These are phyloP conservation scores for Coemansia sp. DNA, from an alignment of 192 early-diverging fungal species.

Conservation along the genomic window DNA sequence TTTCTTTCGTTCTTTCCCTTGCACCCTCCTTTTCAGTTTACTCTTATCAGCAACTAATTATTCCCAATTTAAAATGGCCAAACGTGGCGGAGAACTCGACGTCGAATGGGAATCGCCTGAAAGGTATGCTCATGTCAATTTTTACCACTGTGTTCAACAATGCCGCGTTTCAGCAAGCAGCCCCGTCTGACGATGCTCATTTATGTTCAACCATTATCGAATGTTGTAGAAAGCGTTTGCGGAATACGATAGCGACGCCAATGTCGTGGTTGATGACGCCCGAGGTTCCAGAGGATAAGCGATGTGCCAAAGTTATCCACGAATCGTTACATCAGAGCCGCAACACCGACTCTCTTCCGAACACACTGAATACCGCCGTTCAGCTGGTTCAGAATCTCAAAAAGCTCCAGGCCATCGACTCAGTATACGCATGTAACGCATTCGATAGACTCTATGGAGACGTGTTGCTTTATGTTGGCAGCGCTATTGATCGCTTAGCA, in stretches of 20 bases:
- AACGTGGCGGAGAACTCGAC: conserved; percentile 25
- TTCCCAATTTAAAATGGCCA: conserved; percentile 17
- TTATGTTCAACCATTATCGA: neutral
- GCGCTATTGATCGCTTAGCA: conserved; percentile 14
- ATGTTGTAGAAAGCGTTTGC: conserved; percentile 43
- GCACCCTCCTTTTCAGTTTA: neutral
- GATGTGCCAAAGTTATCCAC: conserved; percentile 12
- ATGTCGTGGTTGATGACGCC: conserved; percentile 6
- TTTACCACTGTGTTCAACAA: too few relatives aligned
- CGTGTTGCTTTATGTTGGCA: conserved; percentile 40
- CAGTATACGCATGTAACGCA: conserved; percentile 14
- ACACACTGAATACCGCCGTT: conserved; percentile 30
- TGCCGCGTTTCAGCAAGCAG: too few relatives aligned
- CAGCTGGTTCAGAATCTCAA: conserved; percentile 44
- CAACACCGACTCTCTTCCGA: conserved; percentile 13
- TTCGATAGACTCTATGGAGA: conserved; percentile 32
- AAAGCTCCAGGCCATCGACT: conserved; percentile 22
- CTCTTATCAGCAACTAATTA: neutral
- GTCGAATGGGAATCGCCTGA: conserved; percentile 42
- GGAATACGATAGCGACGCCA: conserved; percentile 16
- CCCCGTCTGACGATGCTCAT: too few relatives aligned
- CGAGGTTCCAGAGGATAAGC: conserved; percentile 22
- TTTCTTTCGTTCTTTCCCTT: too few relatives aligned
- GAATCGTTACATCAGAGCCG: conserved; percentile 17
- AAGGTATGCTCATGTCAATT: conserved; percentile 15